Percentiles rank a stretch among this genome's conserved stretches.
These are phyloP conservation scores for Salinomyces thailandicus DNA, from an alignment of 2,329 filamentous ascomycete genomes.

Conservation along the genomic window DNA sequence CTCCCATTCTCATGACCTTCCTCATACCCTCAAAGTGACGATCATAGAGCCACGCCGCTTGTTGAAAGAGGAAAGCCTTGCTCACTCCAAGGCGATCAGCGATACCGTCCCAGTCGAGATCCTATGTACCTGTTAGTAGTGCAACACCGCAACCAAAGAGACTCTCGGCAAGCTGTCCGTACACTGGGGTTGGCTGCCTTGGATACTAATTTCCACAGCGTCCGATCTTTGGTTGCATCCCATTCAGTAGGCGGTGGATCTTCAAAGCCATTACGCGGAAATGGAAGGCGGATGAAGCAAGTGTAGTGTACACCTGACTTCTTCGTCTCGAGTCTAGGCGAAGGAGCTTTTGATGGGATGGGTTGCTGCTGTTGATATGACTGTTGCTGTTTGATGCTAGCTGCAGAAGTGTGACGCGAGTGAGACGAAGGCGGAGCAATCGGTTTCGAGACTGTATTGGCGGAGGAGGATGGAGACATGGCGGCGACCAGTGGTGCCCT, in stretches of 20 bases:
- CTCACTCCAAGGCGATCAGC: conserved; percentile 64
- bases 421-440: conserved; percentile 8
- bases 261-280: conserved; percentile 74
- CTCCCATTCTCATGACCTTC: conserved; percentile 74
- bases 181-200: conserved; percentile 65
- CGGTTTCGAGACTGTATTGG: neutral
- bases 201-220: conserved; percentile 82
- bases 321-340: neutral
- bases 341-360: neutral
- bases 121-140: conserved; percentile 30
- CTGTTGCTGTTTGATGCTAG: neutral
- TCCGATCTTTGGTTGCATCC: conserved; percentile 76
- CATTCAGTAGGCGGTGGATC: conserved; percentile 86
- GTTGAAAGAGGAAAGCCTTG: conserved; percentile 78
- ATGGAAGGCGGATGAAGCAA: conserved; percentile 81
- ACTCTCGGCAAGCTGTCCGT: too few species aligned
- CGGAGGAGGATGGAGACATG: conserved; percentile 19
- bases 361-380: neutral
- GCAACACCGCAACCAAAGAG: conserved; percentile 2
- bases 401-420: conserved; percentile 16
- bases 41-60: conserved; percentile 90
- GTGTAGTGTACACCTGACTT: conserved; percentile 41
- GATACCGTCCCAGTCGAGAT: conserved; percentile 59
- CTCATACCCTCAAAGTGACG: conserved; percentile 80
- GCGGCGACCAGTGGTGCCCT: too few species aligned